Evolutionary conservation across 2,329 filamentous ascomycete species (phyloP).

Genomic region (Fusarium domesticum): DNA sequence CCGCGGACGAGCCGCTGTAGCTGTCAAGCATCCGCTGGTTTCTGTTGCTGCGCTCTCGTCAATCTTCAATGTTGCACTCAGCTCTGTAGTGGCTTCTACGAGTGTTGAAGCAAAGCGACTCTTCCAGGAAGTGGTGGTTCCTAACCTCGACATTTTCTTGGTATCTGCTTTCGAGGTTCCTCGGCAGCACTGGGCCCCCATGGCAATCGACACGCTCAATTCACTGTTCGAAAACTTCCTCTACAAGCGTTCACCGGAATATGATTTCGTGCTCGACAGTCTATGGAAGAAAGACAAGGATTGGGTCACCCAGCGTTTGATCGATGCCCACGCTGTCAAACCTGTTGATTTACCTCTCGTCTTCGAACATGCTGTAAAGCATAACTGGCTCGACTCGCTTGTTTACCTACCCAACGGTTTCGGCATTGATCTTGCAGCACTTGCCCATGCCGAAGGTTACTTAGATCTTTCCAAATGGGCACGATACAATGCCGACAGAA

Average conservation of each 20-base stretch:
- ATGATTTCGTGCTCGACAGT: conserved; percentile 86
- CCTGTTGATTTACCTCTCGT: conserved; percentile 47
- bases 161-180: conserved; percentile 75
- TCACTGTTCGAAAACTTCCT: conserved; percentile 82
- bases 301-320: conserved; percentile 79
- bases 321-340: conserved; percentile 76
- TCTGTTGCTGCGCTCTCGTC: conserved; percentile 79
- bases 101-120: conserved; percentile 62
- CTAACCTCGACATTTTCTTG: conserved; percentile 75
- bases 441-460: conserved; percentile 76
- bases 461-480: conserved; percentile 82
- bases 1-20: conserved; percentile 53
- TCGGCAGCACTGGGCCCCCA: conserved; percentile 67
- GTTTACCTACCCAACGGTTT: conserved; percentile 78
- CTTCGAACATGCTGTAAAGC: conserved; percentile 67
- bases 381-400: conserved; percentile 80
- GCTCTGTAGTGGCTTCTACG: conserved; percentile 59
- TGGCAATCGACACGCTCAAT: conserved; percentile 72
- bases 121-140: conserved; percentile 65
- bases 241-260: conserved; percentile 70
- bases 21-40: conserved; percentile 80
- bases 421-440: conserved; percentile 80
- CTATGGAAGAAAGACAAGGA: conserved; percentile 87
- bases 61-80: conserved; percentile 63
- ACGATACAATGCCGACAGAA: conserved; percentile 64